These are phyloP conservation scores for Penicillium silybi DNA, from an alignment of 495 filamentous ascomycete genomes.

Conservation along the genomic window DNA sequence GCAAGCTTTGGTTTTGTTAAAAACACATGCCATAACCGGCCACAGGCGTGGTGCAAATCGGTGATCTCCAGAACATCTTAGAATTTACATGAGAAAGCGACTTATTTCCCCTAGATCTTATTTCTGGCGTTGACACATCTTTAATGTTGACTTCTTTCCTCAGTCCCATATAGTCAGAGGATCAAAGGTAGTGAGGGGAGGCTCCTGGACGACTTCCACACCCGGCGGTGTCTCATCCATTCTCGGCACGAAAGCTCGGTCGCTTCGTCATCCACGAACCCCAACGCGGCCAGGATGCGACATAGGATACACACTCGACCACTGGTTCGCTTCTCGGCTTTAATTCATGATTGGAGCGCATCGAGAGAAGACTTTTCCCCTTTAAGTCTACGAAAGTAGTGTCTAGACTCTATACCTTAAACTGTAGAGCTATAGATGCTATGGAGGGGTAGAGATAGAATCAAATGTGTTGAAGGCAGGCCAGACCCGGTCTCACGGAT, in stretches of 20 bases:
- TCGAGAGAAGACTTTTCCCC: not conserved
- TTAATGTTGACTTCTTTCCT: too few relatives aligned
- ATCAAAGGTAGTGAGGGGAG: not conserved
- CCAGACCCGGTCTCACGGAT: not conserved
- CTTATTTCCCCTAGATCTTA: too few relatives aligned
- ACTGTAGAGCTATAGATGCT: not conserved
- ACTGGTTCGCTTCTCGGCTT: not conserved
- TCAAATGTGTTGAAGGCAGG: not conserved
- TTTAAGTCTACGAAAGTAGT: not conserved
- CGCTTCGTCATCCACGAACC: slow-evolving; percentile 9
- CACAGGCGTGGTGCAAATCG: too few relatives aligned
- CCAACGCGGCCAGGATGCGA: slow-evolving; percentile 1
- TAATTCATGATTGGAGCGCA: not conserved
- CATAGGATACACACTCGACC: slow-evolving; percentile 1
- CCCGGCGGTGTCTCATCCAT: not conserved
- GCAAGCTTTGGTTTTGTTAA: too few relatives aligned
- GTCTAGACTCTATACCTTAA: not conserved
- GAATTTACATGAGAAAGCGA: too few relatives aligned
- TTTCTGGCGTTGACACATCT: too few relatives aligned
- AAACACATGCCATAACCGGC: too few relatives aligned
- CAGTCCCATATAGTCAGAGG: not conserved
- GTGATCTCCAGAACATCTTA: too few relatives aligned
- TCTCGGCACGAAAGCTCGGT: not conserved
- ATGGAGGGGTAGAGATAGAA: not conserved
- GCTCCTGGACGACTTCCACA: not conserved